Evolutionary conservation across 345 rosid species (phyloP).

Genomic region (Psidium friedrichsthalianum): DNA sequence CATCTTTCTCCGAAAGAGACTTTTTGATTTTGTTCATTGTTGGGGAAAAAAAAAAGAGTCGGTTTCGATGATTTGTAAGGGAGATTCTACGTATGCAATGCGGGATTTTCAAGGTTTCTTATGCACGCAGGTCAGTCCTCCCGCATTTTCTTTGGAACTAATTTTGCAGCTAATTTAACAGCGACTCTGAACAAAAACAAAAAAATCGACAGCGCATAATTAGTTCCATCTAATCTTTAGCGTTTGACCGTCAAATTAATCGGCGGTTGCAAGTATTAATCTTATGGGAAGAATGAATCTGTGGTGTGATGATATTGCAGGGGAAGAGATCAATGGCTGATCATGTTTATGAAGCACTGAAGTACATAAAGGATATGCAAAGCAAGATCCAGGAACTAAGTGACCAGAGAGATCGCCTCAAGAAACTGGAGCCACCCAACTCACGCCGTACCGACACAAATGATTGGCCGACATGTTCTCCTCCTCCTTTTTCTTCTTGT

Average conservation of each 20-base stretch:
- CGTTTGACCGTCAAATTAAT: not conserved
- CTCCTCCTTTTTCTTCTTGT: not conserved
- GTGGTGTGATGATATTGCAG: slow-evolving; percentile 6
- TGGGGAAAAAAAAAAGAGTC: not conserved
- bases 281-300: not conserved
- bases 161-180: not conserved
- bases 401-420: slow-evolving; percentile 24
- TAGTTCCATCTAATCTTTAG: not conserved
- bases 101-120: not conserved
- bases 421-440: not conserved
- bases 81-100: not conserved
- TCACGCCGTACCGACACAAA: not conserved
- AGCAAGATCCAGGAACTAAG: slow-evolving; percentile 14
- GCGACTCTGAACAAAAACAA: not conserved
- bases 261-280: not conserved
- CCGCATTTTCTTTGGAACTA: not conserved
- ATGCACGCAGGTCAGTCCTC: not conserved
- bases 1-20: not conserved
- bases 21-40: not conserved
- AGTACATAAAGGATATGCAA: slow-evolving; percentile 19
- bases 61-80: not conserved
- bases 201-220: not conserved
- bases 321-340: slow-evolving; percentile 42
- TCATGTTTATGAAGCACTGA: slow-evolving; percentile 31
- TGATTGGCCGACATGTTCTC: not conserved